Percentiles rank a stretch among this genome's conserved stretches.
Conservation (phyloP, 768 basidiomycete species). For the Dacryopinax spathularia region DNA sequence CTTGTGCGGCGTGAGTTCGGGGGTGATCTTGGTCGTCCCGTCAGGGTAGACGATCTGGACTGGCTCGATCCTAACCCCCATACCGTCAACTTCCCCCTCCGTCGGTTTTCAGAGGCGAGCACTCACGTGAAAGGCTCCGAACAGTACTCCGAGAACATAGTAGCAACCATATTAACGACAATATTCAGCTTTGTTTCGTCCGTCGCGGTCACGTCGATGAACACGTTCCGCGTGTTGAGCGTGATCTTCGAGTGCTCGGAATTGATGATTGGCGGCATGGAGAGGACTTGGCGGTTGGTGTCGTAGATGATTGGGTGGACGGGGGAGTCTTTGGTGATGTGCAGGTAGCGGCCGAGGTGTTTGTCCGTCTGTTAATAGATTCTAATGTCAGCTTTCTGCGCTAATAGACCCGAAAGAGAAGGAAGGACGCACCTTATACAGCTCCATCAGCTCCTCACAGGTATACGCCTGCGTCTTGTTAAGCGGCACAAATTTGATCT, state of each 20-base stretch:
- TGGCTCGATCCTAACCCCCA: constrained; percentile 64
- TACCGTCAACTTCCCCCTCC: neutral
- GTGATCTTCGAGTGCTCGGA: constrained; percentile 96
- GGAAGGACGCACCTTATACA: constrained; percentile 62
- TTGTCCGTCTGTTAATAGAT: constrained; percentile 56
- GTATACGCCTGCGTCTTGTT: constrained; percentile 65
- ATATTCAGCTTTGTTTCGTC: constrained; percentile 94
- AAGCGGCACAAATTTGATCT: constrained; percentile 85
- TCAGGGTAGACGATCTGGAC: constrained; percentile 71
- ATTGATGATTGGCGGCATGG: constrained; percentile 98
- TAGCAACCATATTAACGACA: constrained; percentile 82
- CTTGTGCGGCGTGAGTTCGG: constrained; percentile 59
- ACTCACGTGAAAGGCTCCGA: constrained; percentile 80
- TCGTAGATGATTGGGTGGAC: constrained; percentile 99
- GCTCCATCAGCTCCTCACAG: constrained; percentile 79
- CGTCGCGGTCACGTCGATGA: constrained; percentile 93
- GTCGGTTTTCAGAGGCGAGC: neutral
- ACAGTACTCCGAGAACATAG: constrained; percentile 99
- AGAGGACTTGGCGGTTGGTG: constrained; percentile 67
- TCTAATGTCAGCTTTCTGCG: neutral
- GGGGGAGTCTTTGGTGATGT: constrained; percentile 84
- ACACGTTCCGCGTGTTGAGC: constrained; percentile 81
- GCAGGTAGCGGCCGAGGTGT: constrained; percentile 77
- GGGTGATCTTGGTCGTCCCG: constrained; percentile 60
- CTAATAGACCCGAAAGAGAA: neutral